Base-by-base conservation (phyloP, 371 early-diverging fungal genomes). In the Batkoa obscura region DNA sequence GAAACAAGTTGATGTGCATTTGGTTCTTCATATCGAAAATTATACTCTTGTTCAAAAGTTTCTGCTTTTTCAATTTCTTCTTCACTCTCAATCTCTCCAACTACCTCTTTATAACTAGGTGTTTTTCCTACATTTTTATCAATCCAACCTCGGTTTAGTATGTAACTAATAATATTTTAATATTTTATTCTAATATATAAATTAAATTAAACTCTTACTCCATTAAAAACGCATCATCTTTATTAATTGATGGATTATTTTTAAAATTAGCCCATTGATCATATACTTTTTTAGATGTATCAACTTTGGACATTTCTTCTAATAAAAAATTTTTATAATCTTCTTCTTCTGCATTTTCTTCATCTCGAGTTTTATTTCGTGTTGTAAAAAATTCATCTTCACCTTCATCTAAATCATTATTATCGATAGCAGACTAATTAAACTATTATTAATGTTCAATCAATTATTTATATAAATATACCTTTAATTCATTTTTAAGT, bases 141-240 rank as follows among this genome's bases (percentile, higher is more conserved):
- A 8, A 91, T 74, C 96, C 96, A 96, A 3, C 94, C 91, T 57
- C 86, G 84, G 62, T 88, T 94, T 54, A 96, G 61, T 32, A 96
- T 78, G 62, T 83, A 87, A 52, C 78, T 76, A 48, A 41, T 45
- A 33, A 57, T 34, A 45, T 36, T 37, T 36, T 6, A 53, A 12
- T 2, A 31, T 2, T 1, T n/a, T n/a, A n/a, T n/a, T n/a, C n/a
- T n/a, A n/a, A n/a, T n/a, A n/a, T n/a, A n/a, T n/a, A n/a, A n/a
- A n/a, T n/a, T n/a, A n/a, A n/a, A n/a, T n/a, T n/a, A n/a, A n/a
- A n/a, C n/a, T n/a, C n/a, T 62, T 73, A 81, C 78, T 90, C 80
- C 78, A 91, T 85, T 64, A 94, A 66, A 59, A 94, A 94, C 3
- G 80, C 81, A 58, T 93, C 90, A 45, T 90, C 82, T 2, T 66